Base-by-base conservation (phyloP, 352 stramenopile species). In the Globisporangium carolinianum region DNA sequence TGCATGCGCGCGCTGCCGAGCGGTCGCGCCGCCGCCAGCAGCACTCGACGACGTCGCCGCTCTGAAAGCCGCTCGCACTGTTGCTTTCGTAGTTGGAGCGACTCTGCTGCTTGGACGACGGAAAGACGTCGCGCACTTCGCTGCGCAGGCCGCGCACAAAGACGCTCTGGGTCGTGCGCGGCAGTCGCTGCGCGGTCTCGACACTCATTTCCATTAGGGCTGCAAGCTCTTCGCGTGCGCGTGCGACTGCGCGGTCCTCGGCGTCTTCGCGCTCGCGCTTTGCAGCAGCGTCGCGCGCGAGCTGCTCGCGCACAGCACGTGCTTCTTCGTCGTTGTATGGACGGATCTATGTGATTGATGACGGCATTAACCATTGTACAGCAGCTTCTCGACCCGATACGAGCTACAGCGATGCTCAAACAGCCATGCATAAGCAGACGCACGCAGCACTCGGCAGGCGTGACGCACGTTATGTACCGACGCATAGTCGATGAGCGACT, bases 301-400 rank as follows among this genome's bases (percentile, higher is more conserved):
- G 55, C 6, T 72, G 64, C 38, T 87, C 79, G 7, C 73, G 73
- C 11, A 87, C 76, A 8, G 55, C 60, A 6, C 60, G 65, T 9
- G 76, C 75, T 49, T 86, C 75, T 14, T 78, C 67, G 45, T 71
- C 71, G 51, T 79, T 73, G 62, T 86, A 89, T 17, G 53, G 56
- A n/a, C 76, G 75, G 24, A 89, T 83, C 79, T 89, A 41, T 9
- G 12, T 7, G 15, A 32, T 14, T 35, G 24, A 32, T 32, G 24
- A 32, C 24, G 24, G 24, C 24, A 3, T 32, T 32, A 32, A 32
- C 24, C 24, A 32, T 32, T 32, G 24, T 32, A 32, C 24, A 32
- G 24, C 24, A 32, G 24, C 24, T 24, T 32, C 24, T 32, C 24
- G 24, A 32, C 24, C 24, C 24, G 24, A 32, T 32, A 32, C 24